Conservation (phyloP, 2,329 filamentous ascomycete genomes). For the Stagonosporopsis chrysanthemi region DNA sequence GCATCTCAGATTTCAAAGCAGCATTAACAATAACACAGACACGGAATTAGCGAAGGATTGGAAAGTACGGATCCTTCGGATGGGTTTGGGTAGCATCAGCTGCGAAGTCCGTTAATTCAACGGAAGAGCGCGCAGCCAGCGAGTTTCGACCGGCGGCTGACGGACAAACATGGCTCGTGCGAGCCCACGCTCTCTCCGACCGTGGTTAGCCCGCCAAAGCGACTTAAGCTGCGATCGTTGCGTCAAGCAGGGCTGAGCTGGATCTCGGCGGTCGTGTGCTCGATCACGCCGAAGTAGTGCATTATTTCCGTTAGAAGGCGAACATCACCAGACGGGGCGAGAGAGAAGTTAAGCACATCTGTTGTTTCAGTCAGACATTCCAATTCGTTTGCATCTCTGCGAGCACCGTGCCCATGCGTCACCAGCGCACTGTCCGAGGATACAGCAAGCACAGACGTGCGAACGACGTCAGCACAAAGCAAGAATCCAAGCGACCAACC, state of each 20-base stretch:
- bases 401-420: not conserved
- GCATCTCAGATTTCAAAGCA: not conserved
- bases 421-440: not conserved
- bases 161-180: not conserved
- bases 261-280: constrained; percentile 17
- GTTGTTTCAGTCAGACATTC: not conserved
- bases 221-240: constrained; percentile 6
- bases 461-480: constrained; percentile 10
- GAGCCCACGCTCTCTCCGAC: not conserved
- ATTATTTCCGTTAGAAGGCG: constrained; percentile 1
- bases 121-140: not conserved
- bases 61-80: not conserved
- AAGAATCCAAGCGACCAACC: not conserved
- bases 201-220: not conserved
- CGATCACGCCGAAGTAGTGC: constrained; percentile 1
- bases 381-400: not conserved
- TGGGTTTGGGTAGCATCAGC: not conserved
- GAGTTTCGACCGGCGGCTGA: not conserved
- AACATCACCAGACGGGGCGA: not conserved
- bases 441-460: not conserved
- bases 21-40: not conserved
- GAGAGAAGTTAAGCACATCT: not conserved
- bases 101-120: not conserved
- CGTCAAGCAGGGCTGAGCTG: constrained; percentile 20
- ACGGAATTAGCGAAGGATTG: constrained; percentile 2